Evolutionary conservation across 2,329 filamentous ascomycete genomes (phyloP), one percentile per base, ranked within the genome.

Genomic region (Penicillium sp.): DNA sequence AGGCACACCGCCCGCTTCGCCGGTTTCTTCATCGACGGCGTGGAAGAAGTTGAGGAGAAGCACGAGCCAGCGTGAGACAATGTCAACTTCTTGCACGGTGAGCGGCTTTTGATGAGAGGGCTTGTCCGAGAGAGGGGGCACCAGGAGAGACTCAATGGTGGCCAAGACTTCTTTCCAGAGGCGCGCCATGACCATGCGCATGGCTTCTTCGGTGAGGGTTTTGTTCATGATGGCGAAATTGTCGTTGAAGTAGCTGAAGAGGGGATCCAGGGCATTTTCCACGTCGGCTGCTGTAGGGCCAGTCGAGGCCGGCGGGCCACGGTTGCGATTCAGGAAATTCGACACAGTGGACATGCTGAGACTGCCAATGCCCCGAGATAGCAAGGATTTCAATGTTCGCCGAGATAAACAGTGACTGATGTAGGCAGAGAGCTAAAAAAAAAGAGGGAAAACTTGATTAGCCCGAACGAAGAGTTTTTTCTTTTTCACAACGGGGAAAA

Each of bases 171-270:
- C 93, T 71, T 98, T 98, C 93, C 93, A 98, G 5, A 98, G 73
- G 39, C 93, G 83, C 24, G 90, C 94, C 93, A 98, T 98, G 60
- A 98, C 93, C 66, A 93, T 90, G 59, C 90, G 83, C 91, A 98
- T 96, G n/a, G 93, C 94, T 48, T 89, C 85, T 49, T 90, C 86
- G 1, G 93, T 97, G 48, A 98, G 76, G 0, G 91, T 96, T 68
- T 93, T 84, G 72, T 97, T 96, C 90, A 98, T 95, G 59, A 97
- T 95, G 50, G 90, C 89, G 69, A 98, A 98, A 63, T 98, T 98
- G 66, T 96, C 91, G 66, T 98, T 88, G 65, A 98, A 98, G 68
- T 98, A 98, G 46, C 83, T 81, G 65, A 96, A 93, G 1, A 98
- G 78, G 4, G 90, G 86, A 58, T 86, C 84, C 9, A 98, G 74